These are phyloP conservation scores for Sanghuangporus weigelae DNA, from an alignment of 1,284 basidiomycete genomes.

Conservation along the genomic window DNA sequence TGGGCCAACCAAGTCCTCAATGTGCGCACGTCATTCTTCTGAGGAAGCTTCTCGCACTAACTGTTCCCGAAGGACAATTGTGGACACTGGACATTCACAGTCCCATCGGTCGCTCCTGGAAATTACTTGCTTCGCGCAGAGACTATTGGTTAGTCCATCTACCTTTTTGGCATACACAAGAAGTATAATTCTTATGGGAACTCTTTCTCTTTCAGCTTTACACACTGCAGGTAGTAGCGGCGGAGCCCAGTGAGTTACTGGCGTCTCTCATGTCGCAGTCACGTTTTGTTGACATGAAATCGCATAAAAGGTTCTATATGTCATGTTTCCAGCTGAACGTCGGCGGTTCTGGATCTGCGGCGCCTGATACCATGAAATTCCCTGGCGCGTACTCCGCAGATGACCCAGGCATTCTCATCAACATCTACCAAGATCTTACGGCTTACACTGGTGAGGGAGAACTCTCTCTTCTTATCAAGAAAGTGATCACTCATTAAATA, in stretches of 20 bases:
- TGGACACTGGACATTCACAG: conserved; percentile 45
- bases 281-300: not conserved
- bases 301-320: conserved; percentile 35
- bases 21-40: conserved; percentile 14
- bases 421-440: conserved; percentile 27
- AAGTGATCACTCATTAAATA: not conserved
- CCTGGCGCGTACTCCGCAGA: conserved; percentile 40
- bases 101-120: conserved; percentile 41
- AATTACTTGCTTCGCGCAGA: conserved; percentile 49
- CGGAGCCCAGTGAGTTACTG: conserved; percentile 35
- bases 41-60: not conserved
- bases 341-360: conserved; percentile 35
- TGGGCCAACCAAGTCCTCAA: conserved; percentile 39
- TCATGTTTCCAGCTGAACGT: conserved; percentile 47
- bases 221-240: conserved; percentile 39
- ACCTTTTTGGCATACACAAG: not conserved
- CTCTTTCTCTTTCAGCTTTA: conserved; percentile 30
- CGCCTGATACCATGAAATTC: conserved; percentile 40
- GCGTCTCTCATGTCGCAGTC: not conserved
- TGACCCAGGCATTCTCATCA: conserved; percentile 36
- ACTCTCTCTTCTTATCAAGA: not conserved
- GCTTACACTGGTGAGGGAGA: conserved; percentile 32
- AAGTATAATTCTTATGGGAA: not conserved
- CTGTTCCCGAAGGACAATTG: conserved; percentile 33
- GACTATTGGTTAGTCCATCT: conserved; percentile 37